Evolutionary conservation across 2,329 filamentous ascomycete species (phyloP).

Genomic region (Monilinia polystroma): DNA sequence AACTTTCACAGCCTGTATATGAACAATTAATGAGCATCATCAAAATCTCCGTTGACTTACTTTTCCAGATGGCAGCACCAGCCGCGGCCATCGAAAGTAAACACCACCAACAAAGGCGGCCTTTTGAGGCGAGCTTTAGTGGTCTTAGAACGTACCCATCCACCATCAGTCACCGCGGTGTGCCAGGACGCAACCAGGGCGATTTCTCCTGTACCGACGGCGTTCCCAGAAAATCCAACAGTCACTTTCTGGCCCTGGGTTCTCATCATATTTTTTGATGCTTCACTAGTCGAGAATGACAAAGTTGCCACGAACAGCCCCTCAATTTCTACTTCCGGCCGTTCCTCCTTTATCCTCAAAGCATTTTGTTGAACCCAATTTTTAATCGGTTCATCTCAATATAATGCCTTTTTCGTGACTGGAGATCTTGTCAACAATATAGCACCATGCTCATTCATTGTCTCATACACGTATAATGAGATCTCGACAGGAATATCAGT

Average conservation of each 20-base stretch:
- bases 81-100: background rate
- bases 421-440: no score
- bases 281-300: background rate
- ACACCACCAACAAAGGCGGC: background rate
- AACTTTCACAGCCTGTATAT: background rate
- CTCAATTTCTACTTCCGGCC: no score
- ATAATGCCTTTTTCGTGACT: no score
- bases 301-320: no score
- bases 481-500: no score
- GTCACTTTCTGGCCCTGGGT: background rate
- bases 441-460: no score
- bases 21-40: background rate
- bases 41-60: background rate
- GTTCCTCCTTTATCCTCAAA: no score
- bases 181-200: background rate
- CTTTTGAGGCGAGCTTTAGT: no score
- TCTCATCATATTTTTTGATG: background rate
- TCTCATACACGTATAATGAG: no score
- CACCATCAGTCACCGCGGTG: background rate
- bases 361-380: no score
- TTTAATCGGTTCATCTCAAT: no score
- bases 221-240: background rate
- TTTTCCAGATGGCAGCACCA: background rate
- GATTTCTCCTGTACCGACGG: background rate
- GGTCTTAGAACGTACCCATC: background rate